These are phyloP conservation scores for Plectranthus barbatus DNA, from an alignment of 257 asterid genomes.

Conservation along the genomic window DNA sequence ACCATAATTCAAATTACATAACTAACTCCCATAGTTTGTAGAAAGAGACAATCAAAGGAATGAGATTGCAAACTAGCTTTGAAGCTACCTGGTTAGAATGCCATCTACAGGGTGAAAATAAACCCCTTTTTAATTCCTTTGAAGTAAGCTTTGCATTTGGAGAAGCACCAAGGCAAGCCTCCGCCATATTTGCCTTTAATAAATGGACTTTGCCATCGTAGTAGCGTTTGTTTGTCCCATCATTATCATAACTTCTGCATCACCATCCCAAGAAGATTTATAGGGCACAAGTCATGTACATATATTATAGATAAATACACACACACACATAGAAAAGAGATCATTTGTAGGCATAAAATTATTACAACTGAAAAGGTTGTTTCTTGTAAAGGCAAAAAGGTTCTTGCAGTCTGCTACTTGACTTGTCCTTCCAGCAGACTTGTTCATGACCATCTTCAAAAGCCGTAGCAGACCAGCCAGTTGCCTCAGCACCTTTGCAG, in stretches of 20 bases:
- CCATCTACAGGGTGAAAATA: conserved; percentile 62
- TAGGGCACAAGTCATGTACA: not conserved
- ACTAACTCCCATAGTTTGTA: not conserved
- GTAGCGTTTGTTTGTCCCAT: conserved; percentile 10
- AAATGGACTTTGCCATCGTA: conserved; percentile 44
- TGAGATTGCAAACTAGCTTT: not conserved
- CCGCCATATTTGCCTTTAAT: conserved; percentile 33
- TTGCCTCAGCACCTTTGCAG: conserved; percentile 51
- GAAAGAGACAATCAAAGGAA: not conserved
- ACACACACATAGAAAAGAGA: not conserved
- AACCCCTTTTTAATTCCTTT: conserved; percentile 45
- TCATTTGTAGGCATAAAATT: conserved; percentile 13
- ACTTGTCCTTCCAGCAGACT: conserved; percentile 66
- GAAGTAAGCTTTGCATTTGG: conserved; percentile 52
- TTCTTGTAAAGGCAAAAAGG: conserved; percentile 73
- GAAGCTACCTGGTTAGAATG: conserved; percentile 63
- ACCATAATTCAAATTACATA: not conserved
- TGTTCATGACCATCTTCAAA: conserved; percentile 41
- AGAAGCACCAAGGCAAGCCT: conserved; percentile 66
- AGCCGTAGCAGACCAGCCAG: conserved; percentile 58
- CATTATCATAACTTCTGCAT: conserved; percentile 51
- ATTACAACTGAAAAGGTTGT: conserved; percentile 45
- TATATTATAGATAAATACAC: not conserved
- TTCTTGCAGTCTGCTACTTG: conserved; percentile 15
- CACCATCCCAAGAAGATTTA: conserved; percentile 9